Conservation (phyloP, 331 rosid genomes). For the Ulmus americana region DNA sequence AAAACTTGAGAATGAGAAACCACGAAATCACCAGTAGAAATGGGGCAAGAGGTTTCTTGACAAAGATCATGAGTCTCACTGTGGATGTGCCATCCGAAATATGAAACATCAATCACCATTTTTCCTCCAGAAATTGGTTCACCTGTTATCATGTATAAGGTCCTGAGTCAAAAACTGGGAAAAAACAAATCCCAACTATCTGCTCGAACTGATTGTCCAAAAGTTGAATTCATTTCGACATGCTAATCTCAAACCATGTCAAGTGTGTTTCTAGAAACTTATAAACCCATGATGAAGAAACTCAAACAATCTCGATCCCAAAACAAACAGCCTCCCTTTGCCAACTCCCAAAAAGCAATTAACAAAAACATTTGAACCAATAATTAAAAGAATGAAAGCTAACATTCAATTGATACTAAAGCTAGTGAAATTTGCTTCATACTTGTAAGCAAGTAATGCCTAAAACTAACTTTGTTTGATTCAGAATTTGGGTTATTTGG, state of each 20-base stretch:
- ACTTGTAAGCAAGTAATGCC: background rate
- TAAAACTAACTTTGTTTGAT: background rate
- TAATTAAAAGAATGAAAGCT: background rate
- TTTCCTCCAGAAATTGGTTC: slow-evolving; percentile 65
- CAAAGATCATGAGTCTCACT: slow-evolving; percentile 61
- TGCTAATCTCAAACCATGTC: background rate
- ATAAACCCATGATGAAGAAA: background rate
- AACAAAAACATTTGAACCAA: background rate
- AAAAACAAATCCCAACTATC: background rate
- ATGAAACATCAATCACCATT: slow-evolving; percentile 64
- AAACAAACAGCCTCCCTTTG: no score
- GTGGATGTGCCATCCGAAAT: slow-evolving; percentile 74
- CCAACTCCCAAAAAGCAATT: no score
- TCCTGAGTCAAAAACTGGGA: background rate
- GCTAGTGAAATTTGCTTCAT: background rate
- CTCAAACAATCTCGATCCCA: no score
- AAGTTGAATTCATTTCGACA: background rate
- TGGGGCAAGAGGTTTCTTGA: slow-evolving; percentile 76
- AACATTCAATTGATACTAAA: background rate
- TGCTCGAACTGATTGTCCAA: background rate
- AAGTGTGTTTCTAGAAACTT: background rate
- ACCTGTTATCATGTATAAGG: slow-evolving; percentile 34
- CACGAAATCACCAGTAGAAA: slow-evolving; percentile 63
- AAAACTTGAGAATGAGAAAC: slow-evolving; percentile 68
- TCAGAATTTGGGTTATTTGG: background rate